phyloP scores from a whole-genome alignment of 2,329 filamentous ascomycete genomes.

The Xylaria arbuscula region DNA sequence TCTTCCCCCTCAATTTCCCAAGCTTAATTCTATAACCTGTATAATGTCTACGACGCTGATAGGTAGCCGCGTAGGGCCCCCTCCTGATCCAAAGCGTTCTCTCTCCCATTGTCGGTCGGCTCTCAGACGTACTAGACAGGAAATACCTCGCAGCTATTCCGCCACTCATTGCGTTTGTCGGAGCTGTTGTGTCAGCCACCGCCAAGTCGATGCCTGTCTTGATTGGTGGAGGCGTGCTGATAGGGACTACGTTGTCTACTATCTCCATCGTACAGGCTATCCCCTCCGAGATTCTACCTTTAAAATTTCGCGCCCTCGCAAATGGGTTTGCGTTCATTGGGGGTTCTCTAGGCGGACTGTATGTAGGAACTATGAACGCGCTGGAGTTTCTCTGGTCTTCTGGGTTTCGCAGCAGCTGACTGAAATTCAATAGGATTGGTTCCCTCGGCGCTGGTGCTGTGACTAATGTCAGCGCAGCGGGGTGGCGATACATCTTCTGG shows the following conservation, averaged over 20 bases:
- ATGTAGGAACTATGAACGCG: constrained; percentile 44
- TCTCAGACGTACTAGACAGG: constrained; percentile 67
- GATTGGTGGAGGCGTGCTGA: constrained; percentile 67
- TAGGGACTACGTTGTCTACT: constrained; percentile 64
- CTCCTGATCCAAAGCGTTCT: constrained; percentile 68
- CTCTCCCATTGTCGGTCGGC: constrained; percentile 65
- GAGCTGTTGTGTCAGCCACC: constrained; percentile 65
- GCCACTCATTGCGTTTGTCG: constrained; percentile 64
- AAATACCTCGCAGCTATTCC: constrained; percentile 64
- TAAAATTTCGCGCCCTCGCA: constrained; percentile 67
- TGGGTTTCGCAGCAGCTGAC: neutral
- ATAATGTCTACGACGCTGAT: neutral
- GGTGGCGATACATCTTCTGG: constrained; percentile 70
- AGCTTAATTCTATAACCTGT: neutral
- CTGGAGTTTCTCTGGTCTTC: neutral
- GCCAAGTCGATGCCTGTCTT: constrained; percentile 66
- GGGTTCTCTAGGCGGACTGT: constrained; percentile 64
- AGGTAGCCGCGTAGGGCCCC: constrained; percentile 56
- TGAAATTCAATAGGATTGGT: constrained; percentile 54
- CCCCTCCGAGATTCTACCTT: constrained; percentile 65
- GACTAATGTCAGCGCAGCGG: constrained; percentile 58
- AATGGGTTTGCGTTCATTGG: constrained; percentile 65
- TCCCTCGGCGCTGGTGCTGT: constrained; percentile 63
- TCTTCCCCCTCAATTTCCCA: neutral
- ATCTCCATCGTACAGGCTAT: constrained; percentile 67